Conservation (phyloP, 2,329 filamentous ascomycete genomes). For the Aspergillus chevalieri region DNA sequence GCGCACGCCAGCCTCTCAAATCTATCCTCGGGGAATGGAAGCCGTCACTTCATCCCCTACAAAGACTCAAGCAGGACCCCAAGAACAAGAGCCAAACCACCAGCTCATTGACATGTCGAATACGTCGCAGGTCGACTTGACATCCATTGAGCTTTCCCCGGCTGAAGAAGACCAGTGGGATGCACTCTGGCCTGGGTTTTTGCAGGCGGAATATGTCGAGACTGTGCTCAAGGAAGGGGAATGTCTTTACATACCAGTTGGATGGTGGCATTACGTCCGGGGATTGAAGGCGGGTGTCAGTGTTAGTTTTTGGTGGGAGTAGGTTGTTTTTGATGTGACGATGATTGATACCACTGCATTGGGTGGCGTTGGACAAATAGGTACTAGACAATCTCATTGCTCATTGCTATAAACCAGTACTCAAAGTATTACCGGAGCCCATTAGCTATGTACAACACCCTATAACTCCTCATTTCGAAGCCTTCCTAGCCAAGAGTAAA, state of each 20-base stretch:
- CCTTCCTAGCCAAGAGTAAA: constrained; percentile 22
- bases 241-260: constrained; percentile 79
- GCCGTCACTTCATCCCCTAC: constrained; percentile 17
- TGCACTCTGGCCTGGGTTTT: constrained; percentile 51
- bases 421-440: not conserved
- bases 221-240: constrained; percentile 73
- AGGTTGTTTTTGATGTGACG: not conserved
- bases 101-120: constrained; percentile 77
- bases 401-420: not conserved
- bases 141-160: constrained; percentile 54
- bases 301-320: constrained; percentile 95
- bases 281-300: constrained; percentile 83
- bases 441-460: not conserved
- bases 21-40: constrained; percentile 36
- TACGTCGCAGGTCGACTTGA: constrained; percentile 74
- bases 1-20: constrained; percentile 43
- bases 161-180: constrained; percentile 38
- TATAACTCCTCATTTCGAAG: not conserved
- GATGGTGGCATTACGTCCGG: constrained; percentile 97
- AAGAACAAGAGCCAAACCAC: constrained; percentile 6
- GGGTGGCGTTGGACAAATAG: no score
- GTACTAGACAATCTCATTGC: not conserved
- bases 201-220: constrained; percentile 62
- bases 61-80: constrained; percentile 1
- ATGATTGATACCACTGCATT: not conserved